Conservation (phyloP, 495 filamentous ascomycete species). For the Haplographium delicatum region DNA sequence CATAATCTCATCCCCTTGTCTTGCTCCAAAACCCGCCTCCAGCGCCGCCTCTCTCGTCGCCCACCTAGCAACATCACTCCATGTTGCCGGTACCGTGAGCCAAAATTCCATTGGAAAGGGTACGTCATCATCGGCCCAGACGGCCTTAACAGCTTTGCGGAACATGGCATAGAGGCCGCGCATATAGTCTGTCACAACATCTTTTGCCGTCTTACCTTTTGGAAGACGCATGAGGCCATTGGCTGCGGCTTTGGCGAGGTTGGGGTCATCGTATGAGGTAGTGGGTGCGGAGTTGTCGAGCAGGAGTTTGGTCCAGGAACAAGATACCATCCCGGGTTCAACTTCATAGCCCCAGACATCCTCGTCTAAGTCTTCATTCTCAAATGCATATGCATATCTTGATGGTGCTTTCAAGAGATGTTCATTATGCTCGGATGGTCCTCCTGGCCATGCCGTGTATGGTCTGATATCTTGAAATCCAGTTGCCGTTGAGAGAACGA, state of each 20-base stretch:
- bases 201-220: not conserved
- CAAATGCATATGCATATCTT: slow-evolving; percentile 2
- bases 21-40: slow-evolving; percentile 27
- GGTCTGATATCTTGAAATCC: too few relatives aligned
- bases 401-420: slow-evolving; percentile 16
- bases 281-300: slow-evolving; percentile 8
- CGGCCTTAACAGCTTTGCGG: not conserved
- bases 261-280: slow-evolving; percentile 7
- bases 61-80: slow-evolving; percentile 30
- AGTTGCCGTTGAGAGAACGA: too few relatives aligned
- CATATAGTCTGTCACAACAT: slow-evolving; percentile 14
- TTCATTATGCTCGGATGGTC: not conserved
- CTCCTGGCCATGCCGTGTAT: not conserved
- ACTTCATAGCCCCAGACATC: slow-evolving; percentile 17
- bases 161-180: not conserved
- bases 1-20: slow-evolving; percentile 17
- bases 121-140: slow-evolving; percentile 1
- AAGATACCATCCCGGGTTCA: slow-evolving; percentile 7
- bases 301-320: slow-evolving; percentile 19
- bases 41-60: slow-evolving; percentile 26
- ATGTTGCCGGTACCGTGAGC: slow-evolving; percentile 32
- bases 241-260: not conserved
- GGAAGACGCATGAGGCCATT: slow-evolving; percentile 10
- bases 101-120: slow-evolving; percentile 30
- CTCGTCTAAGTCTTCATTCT: not conserved